phyloP scores from a whole-genome alignment of 176 grass and related monocot species.

The Microstegium vimineum region DNA sequence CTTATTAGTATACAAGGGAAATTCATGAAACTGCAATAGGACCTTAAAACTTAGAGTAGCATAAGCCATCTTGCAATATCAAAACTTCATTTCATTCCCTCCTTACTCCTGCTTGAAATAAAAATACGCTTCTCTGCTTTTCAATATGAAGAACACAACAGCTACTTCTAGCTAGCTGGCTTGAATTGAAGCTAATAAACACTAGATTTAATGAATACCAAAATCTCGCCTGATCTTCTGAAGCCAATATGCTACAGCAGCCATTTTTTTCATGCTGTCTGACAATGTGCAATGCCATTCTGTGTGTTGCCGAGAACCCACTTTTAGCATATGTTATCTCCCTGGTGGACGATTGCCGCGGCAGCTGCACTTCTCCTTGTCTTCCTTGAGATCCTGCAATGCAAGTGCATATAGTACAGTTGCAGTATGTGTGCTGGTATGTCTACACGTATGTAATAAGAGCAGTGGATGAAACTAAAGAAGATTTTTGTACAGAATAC shows the following conservation, averaged over 20 bases:
- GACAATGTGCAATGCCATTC: neutral
- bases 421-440: no score
- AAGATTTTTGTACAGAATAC: neutral
- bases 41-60: neutral
- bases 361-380: constrained; percentile 37
- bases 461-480: neutral
- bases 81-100: neutral
- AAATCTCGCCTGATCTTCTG: neutral
- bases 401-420: neutral
- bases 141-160: neutral
- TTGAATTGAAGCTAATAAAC: neutral
- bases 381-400: constrained; percentile 31
- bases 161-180: neutral
- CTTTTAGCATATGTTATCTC: neutral
- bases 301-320: neutral
- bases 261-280: neutral
- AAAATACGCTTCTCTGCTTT: neutral
- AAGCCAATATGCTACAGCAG: neutral
- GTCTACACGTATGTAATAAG: no score
- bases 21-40: neutral
- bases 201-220: neutral
- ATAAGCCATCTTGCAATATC: neutral
- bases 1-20: neutral
- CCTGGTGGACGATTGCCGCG: neutral
- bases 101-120: neutral